These are phyloP conservation scores for Colletotrichum orchidophilum DNA, from an alignment of 2,329 filamentous ascomycete genomes.

Conservation along the genomic window DNA sequence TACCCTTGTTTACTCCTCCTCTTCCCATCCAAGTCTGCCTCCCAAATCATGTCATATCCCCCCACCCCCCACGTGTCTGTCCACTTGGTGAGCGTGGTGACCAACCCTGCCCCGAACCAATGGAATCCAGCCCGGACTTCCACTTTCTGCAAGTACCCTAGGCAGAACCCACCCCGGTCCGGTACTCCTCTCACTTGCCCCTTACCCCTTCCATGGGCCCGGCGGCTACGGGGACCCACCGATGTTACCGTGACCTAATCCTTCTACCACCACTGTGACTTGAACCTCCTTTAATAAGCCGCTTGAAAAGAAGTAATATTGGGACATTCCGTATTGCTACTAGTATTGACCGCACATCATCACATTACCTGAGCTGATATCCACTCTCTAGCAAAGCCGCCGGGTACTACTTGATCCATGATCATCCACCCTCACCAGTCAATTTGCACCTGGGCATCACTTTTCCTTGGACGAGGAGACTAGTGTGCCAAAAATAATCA, in stretches of 20 bases:
- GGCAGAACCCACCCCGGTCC: background rate
- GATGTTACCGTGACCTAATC: background rate
- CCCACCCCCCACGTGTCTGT: background rate
- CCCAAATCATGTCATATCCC: background rate
- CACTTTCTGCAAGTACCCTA: background rate
- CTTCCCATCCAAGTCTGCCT: no score
- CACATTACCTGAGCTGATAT: background rate
- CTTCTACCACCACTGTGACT: background rate
- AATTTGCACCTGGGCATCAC: background rate
- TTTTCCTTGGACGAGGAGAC: background rate
- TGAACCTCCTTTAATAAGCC: background rate
- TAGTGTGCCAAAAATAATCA: constrained; percentile 1
- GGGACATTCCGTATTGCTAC: background rate
- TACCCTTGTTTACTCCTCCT: no score
- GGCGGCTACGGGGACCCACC: background rate
- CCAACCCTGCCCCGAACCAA: background rate
- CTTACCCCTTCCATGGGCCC: background rate
- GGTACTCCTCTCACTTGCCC: background rate
- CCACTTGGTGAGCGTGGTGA: background rate
- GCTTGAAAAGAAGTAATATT: background rate
- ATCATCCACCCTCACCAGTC: background rate
- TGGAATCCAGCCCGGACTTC: background rate
- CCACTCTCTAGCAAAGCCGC: background rate
- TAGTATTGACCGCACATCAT: background rate
- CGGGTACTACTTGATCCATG: background rate